Evolutionary conservation across 2,329 filamentous ascomycete species (phyloP).

Genomic region (Capronia epimyces): DNA sequence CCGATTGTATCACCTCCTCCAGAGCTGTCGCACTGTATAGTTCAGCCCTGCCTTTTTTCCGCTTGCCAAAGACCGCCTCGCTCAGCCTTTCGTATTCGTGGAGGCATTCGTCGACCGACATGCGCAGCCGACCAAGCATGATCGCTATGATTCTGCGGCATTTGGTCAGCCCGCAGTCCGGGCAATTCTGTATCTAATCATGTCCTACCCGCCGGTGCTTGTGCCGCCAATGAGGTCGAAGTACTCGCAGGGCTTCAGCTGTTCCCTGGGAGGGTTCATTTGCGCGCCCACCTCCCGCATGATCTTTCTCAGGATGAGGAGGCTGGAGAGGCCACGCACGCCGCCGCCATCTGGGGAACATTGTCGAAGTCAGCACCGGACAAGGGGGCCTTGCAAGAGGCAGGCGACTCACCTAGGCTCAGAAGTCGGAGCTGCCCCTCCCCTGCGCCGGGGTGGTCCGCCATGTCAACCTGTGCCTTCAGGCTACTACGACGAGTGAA

Average conservation of each 20-base stretch:
- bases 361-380: neutral
- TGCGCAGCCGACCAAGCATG: constrained; percentile 36
- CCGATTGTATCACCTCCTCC: neutral
- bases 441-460: neutral
- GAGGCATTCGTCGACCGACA: constrained; percentile 34
- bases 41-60: neutral
- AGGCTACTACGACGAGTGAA: neutral
- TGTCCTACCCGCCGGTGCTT: neutral
- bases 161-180: constrained; percentile 11
- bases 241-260: neutral
- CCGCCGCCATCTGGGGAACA: constrained; percentile 13
- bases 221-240: neutral
- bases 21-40: neutral
- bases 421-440: neutral
- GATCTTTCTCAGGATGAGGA: constrained; percentile 12
- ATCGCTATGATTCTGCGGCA: constrained; percentile 33
- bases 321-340: constrained; percentile 14
- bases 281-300: neutral
- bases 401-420: neutral
- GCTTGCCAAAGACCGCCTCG: constrained; percentile 26
- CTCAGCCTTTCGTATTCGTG: constrained; percentile 31
- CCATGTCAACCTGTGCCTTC: neutral
- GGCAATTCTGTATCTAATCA: neutral
- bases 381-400: neutral
- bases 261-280: neutral